Evolutionary conservation across 352 stramenopile genomes (phyloP).

Genomic region (Globisporangium orthogonon): DNA sequence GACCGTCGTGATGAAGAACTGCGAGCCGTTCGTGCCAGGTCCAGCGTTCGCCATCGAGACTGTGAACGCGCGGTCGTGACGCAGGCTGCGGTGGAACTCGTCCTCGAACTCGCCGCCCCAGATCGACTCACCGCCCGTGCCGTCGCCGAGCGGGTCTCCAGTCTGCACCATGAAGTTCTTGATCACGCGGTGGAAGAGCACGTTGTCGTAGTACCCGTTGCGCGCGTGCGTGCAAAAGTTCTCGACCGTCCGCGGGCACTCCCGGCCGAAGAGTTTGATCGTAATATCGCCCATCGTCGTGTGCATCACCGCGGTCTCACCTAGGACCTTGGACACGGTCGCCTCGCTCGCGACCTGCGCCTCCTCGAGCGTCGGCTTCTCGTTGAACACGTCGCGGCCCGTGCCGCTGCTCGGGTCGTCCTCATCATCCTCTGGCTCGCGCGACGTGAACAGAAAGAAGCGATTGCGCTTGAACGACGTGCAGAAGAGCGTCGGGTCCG

Average conservation of each 20-base stretch:
- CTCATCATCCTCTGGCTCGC: constrained; percentile 88
- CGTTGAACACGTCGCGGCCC: constrained; percentile 96
- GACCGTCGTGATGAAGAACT: constrained; percentile 96
- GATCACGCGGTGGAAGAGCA: constrained; percentile 94
- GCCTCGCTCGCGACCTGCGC: constrained; percentile 79
- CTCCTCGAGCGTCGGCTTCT: constrained; percentile 95
- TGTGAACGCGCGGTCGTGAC: constrained; percentile 97
- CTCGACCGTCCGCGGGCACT: constrained; percentile 94
- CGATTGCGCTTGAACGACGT: constrained; percentile 89
- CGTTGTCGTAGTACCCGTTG: constrained; percentile 98
- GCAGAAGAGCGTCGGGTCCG: constrained; percentile 85
- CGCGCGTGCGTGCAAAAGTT: constrained; percentile 97
- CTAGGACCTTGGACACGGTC: constrained; percentile 44
- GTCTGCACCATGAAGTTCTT: constrained; percentile 91
- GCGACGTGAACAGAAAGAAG: constrained; percentile 97
- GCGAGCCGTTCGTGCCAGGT: constrained; percentile 90
- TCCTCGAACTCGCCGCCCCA: constrained; percentile 99
- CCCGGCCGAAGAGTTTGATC: constrained; percentile 94
- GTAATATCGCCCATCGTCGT: constrained; percentile 99
- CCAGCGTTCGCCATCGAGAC: constrained; percentile 97
- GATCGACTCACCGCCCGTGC: constrained; percentile 97
- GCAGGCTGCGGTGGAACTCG: constrained; percentile 94
- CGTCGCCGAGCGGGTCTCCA: constrained; percentile 94
- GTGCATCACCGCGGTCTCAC: constrained; percentile 89
- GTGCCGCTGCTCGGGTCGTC: constrained; percentile 24